phyloP scores from a whole-genome alignment of 768 basidiomycete genomes.

The Pulveroboletus frians region DNA sequence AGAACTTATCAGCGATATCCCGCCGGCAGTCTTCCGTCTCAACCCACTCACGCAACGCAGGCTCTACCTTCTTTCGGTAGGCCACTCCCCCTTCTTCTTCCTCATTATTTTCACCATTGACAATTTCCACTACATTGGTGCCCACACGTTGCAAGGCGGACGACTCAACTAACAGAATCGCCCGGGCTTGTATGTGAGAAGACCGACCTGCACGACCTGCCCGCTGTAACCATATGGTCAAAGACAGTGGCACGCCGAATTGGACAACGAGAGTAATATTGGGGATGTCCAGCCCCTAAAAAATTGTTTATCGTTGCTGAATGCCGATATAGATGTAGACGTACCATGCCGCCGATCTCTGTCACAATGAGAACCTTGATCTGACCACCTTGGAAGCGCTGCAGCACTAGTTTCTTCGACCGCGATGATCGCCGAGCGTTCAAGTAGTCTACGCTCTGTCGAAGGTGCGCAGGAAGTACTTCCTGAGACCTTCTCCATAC shows the following conservation, averaged over 20 bases:
- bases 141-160: neutral
- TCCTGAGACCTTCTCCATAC: no score
- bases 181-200: neutral
- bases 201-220: neutral
- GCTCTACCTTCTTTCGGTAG: neutral
- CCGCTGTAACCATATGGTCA: neutral
- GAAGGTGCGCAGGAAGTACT: no score
- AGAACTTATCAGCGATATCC: neutral
- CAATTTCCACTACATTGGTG: neutral
- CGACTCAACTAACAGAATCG: neutral
- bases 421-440: no score
- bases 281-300: no score
- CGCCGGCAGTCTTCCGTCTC: neutral
- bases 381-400: no score
- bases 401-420: no score
- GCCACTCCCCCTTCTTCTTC: neutral
- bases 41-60: neutral
- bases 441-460: no score
- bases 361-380: no score
- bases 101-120: neutral
- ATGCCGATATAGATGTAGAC: no score
- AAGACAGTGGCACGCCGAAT: neutral
- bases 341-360: no score
- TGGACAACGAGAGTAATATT: no score
- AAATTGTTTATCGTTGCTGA: no score